A percentile compares a stretch with the other conserved stretches of the same genome.
Conservation (phyloP, 2,329 filamentous ascomycete genomes). For the Colletotrichum costaricense region DNA sequence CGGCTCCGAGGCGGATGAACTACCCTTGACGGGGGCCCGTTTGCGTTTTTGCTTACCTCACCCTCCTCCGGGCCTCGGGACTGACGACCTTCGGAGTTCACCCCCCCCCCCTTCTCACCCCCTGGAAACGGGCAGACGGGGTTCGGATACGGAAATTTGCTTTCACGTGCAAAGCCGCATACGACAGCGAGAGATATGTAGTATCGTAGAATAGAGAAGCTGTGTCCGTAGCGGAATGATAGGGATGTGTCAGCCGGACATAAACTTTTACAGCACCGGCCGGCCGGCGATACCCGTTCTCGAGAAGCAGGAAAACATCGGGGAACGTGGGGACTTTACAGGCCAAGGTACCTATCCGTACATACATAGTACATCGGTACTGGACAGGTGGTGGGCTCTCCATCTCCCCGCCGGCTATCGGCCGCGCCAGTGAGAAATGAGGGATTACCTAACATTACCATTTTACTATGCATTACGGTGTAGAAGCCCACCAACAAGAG, state of each 20-base stretch:
- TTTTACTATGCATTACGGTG: no score
- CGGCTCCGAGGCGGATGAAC: background rate
- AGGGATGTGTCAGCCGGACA: background rate
- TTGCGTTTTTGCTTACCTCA: background rate
- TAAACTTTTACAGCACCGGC: background rate
- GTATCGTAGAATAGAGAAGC: background rate
- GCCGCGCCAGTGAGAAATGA: conserved; percentile 4
- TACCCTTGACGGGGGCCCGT: background rate
- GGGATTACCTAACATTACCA: conserved; percentile 23
- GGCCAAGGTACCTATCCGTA: background rate
- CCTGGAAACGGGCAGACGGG: background rate
- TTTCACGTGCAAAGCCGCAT: background rate
- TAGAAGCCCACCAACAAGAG: no score
- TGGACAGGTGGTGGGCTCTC: background rate
- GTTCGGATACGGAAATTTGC: background rate
- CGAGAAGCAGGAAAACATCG: background rate
- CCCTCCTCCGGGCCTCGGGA: no score
- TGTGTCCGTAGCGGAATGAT: no score
- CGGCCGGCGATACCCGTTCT: background rate
- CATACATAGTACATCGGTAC: no score
- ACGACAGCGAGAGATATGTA: background rate
- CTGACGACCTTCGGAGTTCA: no score
- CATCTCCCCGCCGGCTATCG: background rate
- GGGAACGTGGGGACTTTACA: background rate
- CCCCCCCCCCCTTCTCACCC: background rate